phyloP scores from a whole-genome alignment of 129 eudicot genomes.

The Deinandra increscens region DNA sequence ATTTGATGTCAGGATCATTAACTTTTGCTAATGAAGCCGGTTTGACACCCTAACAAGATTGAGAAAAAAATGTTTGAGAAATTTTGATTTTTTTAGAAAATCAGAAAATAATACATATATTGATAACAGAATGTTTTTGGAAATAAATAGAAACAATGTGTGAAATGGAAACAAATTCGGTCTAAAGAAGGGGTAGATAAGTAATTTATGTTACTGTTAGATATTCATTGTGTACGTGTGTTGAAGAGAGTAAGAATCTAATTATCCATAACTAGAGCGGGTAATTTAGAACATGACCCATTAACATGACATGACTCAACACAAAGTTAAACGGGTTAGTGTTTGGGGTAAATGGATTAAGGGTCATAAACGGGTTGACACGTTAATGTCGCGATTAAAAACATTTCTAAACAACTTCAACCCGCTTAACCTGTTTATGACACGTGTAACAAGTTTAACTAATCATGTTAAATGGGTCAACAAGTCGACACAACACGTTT shows the following conservation, averaged over 20 bases:
- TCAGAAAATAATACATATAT: not conserved
- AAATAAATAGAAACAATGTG: not conserved
- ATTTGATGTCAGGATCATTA: conserved; percentile 69
- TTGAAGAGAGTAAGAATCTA: not conserved
- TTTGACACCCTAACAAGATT: conserved; percentile 68
- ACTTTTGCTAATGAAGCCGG: conserved; percentile 88
- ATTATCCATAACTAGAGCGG: not conserved
- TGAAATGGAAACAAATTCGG: not conserved
- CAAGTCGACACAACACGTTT: too few relatives aligned
- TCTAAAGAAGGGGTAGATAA: not conserved
- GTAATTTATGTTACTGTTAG: not conserved
- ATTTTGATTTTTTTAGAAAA: not conserved
- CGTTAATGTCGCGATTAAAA: too few relatives aligned
- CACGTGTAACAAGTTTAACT: too few relatives aligned
- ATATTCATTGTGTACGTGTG: not conserved
- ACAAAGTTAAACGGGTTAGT: too few relatives aligned
- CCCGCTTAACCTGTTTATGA: too few relatives aligned
- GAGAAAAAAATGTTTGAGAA: conserved; percentile 2
- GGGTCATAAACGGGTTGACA: too few relatives aligned
- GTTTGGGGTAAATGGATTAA: too few relatives aligned
- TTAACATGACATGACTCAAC: too few relatives aligned
- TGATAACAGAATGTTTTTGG: not conserved
- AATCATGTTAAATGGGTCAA: too few relatives aligned
- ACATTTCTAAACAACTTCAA: too few relatives aligned
- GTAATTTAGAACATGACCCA: too few relatives aligned